Percentiles rank a stretch among this genome's conserved stretches.
Evolutionary conservation across 306 rosid genomes (phyloP).

Genomic region (Dicorynia guianensis): DNA sequence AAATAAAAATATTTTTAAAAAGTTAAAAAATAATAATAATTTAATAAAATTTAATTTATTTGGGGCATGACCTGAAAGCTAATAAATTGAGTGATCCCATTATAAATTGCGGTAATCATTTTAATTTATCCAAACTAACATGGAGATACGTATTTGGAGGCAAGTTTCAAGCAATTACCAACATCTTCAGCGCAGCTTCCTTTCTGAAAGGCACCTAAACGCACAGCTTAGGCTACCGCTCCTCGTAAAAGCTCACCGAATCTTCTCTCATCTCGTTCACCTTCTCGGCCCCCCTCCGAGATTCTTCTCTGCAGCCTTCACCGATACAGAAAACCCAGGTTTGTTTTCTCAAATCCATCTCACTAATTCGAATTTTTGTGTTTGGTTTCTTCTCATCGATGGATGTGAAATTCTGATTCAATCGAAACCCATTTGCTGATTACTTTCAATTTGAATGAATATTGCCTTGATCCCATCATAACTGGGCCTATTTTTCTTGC

Average conservation of each 20-base stretch:
- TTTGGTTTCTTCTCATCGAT: not conserved
- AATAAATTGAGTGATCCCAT: too few species aligned
- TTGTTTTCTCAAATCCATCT: not conserved
- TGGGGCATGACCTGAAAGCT: too few species aligned
- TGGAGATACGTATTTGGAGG: not conserved
- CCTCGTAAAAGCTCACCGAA: slow-evolving; percentile 1
- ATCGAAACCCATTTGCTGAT: not conserved
- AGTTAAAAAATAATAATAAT: too few species aligned
- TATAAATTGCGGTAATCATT: too few species aligned
- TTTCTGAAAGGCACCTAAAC: too few species aligned
- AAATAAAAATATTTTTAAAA: too few species aligned
- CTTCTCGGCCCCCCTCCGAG: not conserved
- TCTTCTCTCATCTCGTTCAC: not conserved
- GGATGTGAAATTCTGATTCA: not conserved
- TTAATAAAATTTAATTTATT: too few species aligned
- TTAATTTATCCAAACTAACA: too few species aligned
- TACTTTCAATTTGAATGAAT: not conserved
- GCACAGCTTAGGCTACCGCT: not conserved
- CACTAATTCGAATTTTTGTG: not conserved
- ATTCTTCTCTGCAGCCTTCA: not conserved
- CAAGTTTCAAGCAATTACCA: not conserved
- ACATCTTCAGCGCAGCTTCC: not conserved
- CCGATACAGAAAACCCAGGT: not conserved
- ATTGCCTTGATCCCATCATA: slow-evolving; percentile 9
- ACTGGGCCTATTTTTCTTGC: not conserved